Evolutionary conservation across 768 basidiomycete genomes (phyloP), one percentile per base, ranked within the genome.

Genomic region (Chalciporus chontae): DNA sequence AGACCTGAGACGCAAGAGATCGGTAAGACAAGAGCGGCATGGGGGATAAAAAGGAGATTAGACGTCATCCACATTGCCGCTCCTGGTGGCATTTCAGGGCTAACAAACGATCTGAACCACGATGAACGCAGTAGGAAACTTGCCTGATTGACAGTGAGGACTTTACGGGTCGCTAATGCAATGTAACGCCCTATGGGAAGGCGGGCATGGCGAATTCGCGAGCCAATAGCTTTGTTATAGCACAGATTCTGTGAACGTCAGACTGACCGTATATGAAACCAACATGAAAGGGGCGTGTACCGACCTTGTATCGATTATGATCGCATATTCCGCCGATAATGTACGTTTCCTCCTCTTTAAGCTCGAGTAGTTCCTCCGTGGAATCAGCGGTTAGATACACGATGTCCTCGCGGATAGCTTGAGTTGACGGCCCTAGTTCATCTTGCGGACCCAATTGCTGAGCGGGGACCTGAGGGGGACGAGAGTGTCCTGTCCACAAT

Each of bases 361-460:
- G 78, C 59, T 89, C 85, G n/a, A 75, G 71, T 38, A 99, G 71
- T 69, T 94, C 91, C 43, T 94, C 81, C 26, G 84, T 78, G 8
- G 94, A 85, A 70, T 99, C 96, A 2, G 94, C 96, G 7, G 96
- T 96, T 45, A 99, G 81, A 68, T 99, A 99, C 34, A 98, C 78
- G 46, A 96, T 73, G 40, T 64, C 80, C 52, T 80, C 67, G 57
- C 77, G 76, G 50, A 68, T 54, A 24, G 54, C 56, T 45, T 54
- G 57, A 13, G 60, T 5, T 29, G 31, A 39, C n/a, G 42, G 39
- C 5, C 17, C 26, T 18, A 9, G 29, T 32, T 18, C 26, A 40
- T 34, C 31, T 39, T 48, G 43, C 7, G 17, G n/a, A 40, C 43
- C 24, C 18, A 34, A 32, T 50, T 55, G 47, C 43, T 47, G 47